Percentiles rank a stretch among this genome's conserved stretches.
These are phyloP conservation scores for Populus nigra DNA, from an alignment of 345 rosid genomes.

Conservation along the genomic window DNA sequence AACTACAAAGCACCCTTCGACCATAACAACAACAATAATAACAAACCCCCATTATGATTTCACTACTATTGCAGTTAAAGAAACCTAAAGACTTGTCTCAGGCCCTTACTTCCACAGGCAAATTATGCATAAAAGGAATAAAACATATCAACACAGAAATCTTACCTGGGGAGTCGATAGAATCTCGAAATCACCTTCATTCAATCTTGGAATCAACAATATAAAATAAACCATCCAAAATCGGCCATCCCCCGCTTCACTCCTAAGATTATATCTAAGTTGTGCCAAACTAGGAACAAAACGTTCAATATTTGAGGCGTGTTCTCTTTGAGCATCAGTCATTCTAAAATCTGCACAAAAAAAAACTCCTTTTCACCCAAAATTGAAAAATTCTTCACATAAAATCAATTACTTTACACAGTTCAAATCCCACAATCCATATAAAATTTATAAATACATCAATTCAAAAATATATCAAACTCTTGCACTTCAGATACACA, in stretches of 20 bases:
- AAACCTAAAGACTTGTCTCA: neutral
- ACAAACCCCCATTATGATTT: neutral
- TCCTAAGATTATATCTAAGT: constrained; percentile 44
- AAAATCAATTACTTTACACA: neutral
- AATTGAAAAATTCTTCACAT: neutral
- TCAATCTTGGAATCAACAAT: constrained; percentile 64
- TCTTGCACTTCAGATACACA: neutral
- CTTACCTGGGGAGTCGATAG: constrained; percentile 62
- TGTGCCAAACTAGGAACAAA: constrained; percentile 51
- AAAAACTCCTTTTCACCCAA: neutral
- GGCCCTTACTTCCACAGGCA: neutral
- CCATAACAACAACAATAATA: neutral
- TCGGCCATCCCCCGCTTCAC: constrained; percentile 37
- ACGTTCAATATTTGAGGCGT: constrained; percentile 49
- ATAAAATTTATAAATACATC: neutral
- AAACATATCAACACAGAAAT: neutral
- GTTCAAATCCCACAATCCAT: neutral
- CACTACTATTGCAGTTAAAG: neutral
- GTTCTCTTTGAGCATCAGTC: constrained; percentile 56
- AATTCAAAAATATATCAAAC: neutral
- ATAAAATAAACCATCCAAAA: constrained; percentile 80
- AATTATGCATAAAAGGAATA: neutral
- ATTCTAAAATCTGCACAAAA: constrained; percentile 54
- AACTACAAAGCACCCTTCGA: neutral
- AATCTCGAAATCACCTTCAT: constrained; percentile 52